phyloP scores from a whole-genome alignment of 345 rosid species.

The Clarkia xantiana region DNA sequence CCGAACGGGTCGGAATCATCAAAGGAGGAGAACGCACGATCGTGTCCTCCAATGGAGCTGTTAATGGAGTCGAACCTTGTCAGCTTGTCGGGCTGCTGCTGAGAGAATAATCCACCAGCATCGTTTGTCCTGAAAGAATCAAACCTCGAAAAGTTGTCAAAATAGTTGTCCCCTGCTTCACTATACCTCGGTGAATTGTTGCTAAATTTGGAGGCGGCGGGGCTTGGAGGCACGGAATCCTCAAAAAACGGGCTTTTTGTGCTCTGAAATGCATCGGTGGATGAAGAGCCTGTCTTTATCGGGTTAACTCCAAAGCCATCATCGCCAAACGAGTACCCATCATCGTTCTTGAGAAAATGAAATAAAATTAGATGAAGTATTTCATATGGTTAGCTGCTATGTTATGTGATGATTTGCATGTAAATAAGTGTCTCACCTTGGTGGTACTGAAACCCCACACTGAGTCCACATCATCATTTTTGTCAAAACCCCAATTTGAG shows the following conservation, averaged over 20 bases:
- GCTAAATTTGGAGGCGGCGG: conserved; percentile 56
- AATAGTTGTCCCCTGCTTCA: conserved; percentile 54
- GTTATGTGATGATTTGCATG: too few species aligned
- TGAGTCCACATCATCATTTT: conserved; percentile 78
- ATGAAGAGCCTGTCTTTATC: conserved; percentile 45
- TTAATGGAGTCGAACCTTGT: conserved; percentile 57
- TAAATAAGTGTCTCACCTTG: conserved; percentile 36
- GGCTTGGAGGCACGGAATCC: conserved; percentile 82
- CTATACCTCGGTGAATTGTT: conserved; percentile 76
- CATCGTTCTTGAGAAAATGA: conserved; percentile 30
- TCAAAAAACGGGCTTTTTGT: conserved; percentile 62
- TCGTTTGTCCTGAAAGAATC: conserved; percentile 75
- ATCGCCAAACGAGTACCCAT: conserved; percentile 36
- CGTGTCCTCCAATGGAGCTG: conserved; percentile 32
- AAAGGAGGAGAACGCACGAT: conserved; percentile 43
- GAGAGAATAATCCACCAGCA: conserved; percentile 25
- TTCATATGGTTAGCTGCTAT: too few species aligned
- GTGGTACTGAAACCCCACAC: conserved; percentile 82
- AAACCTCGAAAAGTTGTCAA: conserved; percentile 70
- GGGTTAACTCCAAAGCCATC: conserved; percentile 46
- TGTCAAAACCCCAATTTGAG: conserved; percentile 82
- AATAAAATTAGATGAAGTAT: conserved; percentile 1
- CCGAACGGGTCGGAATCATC: conserved; percentile 91
- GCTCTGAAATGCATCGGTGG: conserved; percentile 30
- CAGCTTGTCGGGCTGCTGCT: conserved; percentile 46